Percentiles rank a stretch among this genome's conserved stretches.
Conservation (phyloP, 805 yeast species). For the Millerozyma acaciae region DNA sequence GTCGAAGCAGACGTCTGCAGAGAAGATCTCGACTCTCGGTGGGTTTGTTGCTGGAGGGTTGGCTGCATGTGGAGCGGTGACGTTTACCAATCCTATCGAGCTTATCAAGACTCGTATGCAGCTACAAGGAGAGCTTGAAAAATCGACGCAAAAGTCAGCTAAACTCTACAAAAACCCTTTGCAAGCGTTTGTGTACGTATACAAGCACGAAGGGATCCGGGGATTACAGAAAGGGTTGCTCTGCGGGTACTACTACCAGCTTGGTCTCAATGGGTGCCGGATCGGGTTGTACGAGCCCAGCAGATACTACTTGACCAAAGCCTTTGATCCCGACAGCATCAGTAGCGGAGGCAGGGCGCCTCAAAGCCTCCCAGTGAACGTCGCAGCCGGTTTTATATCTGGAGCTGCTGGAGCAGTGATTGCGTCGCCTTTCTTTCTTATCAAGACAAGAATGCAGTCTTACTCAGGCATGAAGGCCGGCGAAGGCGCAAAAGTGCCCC, state of each 20-base stretch:
- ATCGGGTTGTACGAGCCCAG: conserved; percentile 92
- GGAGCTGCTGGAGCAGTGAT: conserved; percentile 87
- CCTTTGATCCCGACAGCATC: conserved; percentile 48
- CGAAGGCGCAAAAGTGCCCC: conserved; percentile 27
- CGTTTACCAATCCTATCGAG: conserved; percentile 94
- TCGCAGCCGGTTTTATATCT: conserved; percentile 73
- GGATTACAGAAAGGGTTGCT: conserved; percentile 88
- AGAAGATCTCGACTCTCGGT: conserved; percentile 60
- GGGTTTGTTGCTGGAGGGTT: conserved; percentile 88
- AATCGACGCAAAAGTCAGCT: conserved; percentile 46
- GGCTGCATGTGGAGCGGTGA: conserved; percentile 98
- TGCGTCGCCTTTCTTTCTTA: conserved; percentile 88
- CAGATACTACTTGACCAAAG: conserved; percentile 54
- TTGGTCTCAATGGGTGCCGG: conserved; percentile 90
- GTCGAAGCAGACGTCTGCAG: conserved; percentile 31
- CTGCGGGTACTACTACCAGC: conserved; percentile 87
- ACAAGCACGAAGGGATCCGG: conserved; percentile 74
- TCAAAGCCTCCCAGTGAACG: conserved; percentile 53
- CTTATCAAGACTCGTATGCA: conserved; percentile 95
- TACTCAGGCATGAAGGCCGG: conserved; percentile 43
- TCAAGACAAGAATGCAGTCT: conserved; percentile 96
- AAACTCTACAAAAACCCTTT: conserved; percentile 71
- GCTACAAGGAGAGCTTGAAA: conserved; percentile 83
- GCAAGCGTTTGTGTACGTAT: conserved; percentile 75
- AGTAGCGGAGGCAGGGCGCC: conserved; percentile 36